A percentile compares a stretch with the other conserved stretches of the same genome.
These are phyloP conservation scores for Coix lacrymajobi DNA, from an alignment of 176 grass and related monocot species.

Conservation along the genomic window DNA sequence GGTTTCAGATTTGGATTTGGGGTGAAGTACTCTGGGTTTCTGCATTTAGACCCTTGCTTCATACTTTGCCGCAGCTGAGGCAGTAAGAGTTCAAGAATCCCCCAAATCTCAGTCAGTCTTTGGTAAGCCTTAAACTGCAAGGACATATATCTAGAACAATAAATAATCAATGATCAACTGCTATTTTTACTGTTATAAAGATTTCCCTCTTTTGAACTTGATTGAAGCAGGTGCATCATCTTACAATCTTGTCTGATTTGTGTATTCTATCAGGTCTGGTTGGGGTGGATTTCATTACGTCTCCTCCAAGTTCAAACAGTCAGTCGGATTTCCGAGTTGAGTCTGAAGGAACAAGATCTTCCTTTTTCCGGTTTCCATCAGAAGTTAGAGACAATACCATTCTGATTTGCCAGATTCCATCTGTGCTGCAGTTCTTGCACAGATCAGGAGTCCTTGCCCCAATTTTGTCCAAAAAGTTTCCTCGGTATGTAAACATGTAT, in stretches of 20 bases:
- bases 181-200: not conserved
- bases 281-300: slow-evolving; percentile 14
- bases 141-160: not conserved
- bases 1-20: slow-evolving; percentile 51
- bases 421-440: not conserved
- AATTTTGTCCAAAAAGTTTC: not conserved
- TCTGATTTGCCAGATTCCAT: slow-evolving; percentile 8
- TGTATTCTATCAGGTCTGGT: slow-evolving; percentile 21
- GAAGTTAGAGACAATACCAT: slow-evolving; percentile 1
- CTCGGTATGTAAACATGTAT: slow-evolving; percentile 18
- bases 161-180: slow-evolving; percentile 6
- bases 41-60: slow-evolving; percentile 31
- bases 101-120: slow-evolving; percentile 15
- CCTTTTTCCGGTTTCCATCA: slow-evolving; percentile 1
- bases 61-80: not conserved
- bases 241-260: not conserved
- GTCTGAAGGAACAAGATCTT: not conserved
- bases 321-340: not conserved
- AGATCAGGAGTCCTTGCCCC: not conserved
- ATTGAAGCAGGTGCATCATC: not conserved
- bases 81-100: slow-evolving; percentile 24
- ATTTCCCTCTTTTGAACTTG: not conserved
- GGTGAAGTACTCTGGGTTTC: slow-evolving; percentile 57
- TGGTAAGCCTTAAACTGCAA: slow-evolving; percentile 25
- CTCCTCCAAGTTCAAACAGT: not conserved